Percentiles rank a stretch among this genome's conserved stretches.
phyloP scores from a whole-genome alignment of 192 early-diverging fungal species.

The Coemansia brasiliensis region DNA sequence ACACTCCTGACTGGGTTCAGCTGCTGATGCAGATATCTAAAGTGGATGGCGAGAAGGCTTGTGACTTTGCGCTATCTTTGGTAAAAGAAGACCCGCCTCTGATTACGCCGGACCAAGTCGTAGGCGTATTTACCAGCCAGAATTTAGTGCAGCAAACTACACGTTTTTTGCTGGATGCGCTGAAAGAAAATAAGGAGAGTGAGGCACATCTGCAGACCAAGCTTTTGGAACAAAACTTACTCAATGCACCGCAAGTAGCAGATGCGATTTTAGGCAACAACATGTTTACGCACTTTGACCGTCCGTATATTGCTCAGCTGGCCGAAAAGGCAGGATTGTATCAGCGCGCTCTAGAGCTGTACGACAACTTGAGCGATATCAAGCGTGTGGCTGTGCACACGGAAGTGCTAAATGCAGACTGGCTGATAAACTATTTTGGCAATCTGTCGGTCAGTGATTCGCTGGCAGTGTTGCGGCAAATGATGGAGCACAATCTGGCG shows the following conservation, averaged over 20 bases:
- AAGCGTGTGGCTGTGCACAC: conserved; percentile 90
- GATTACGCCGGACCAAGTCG: conserved; percentile 84
- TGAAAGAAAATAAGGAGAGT: conserved; percentile 90
- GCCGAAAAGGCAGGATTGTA: conserved; percentile 98
- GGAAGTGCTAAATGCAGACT: conserved; percentile 81
- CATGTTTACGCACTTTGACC: conserved; percentile 96
- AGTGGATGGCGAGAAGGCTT: conserved; percentile 88
- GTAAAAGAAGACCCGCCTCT: conserved; percentile 77
- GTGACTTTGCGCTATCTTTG: conserved; percentile 87
- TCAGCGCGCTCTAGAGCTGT: conserved; percentile 95
- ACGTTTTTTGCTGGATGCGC: conserved; percentile 92
- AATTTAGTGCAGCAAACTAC: conserved; percentile 97
- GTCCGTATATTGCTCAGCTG: conserved; percentile 82
- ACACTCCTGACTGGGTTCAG: conserved; percentile 87
- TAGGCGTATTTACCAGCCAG: conserved; percentile 88
- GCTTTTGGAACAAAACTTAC: conserved; percentile 95
- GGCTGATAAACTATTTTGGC: conserved; percentile 95
- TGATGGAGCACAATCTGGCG: conserved; percentile 86
- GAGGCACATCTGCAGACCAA: conserved; percentile 92
- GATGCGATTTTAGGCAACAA: conserved; percentile 96
- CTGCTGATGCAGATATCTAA: conserved; percentile 91
- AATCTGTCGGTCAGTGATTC: conserved; percentile 94
- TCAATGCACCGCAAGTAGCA: conserved; percentile 96
- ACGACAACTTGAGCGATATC: conserved; percentile 94
- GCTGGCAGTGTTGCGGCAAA: conserved; percentile 91